Evolutionary conservation across 306 rosid species (phyloP).

Genomic region (Lagenaria siceraria): DNA sequence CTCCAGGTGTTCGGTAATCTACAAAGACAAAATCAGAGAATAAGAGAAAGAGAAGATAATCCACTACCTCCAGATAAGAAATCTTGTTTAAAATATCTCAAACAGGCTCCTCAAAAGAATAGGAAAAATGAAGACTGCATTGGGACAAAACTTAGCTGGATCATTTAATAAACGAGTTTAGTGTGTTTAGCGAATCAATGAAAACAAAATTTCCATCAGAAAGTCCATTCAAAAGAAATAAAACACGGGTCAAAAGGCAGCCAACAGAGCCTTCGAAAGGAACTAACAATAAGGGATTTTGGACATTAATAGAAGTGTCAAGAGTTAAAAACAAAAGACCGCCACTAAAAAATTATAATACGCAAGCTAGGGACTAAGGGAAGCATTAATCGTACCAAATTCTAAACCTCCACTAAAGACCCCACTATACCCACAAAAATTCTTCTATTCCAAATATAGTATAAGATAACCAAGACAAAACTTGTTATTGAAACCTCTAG

Average conservation of each 20-base stretch:
- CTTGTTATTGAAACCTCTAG: neutral
- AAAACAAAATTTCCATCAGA: neutral
- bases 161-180: neutral
- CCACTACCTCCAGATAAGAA: neutral
- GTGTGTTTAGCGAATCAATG: neutral
- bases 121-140: neutral
- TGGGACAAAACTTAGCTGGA: neutral
- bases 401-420: neutral
- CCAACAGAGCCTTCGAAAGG: neutral
- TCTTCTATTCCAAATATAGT: neutral
- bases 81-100: neutral
- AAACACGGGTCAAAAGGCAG: neutral
- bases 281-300: neutral
- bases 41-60: constrained; percentile 11
- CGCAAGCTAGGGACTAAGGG: neutral
- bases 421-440: neutral
- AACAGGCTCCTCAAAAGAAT: neutral
- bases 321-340: neutral
- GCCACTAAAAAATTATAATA: neutral
- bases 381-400: neutral
- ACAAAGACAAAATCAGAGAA: constrained; percentile 18
- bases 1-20: constrained; percentile 73
- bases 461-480: neutral
- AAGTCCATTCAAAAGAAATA: neutral
- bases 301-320: too few species aligned